Conservation (phyloP, 768 basidiomycete species). For the Pleurotus djamor region DNA sequence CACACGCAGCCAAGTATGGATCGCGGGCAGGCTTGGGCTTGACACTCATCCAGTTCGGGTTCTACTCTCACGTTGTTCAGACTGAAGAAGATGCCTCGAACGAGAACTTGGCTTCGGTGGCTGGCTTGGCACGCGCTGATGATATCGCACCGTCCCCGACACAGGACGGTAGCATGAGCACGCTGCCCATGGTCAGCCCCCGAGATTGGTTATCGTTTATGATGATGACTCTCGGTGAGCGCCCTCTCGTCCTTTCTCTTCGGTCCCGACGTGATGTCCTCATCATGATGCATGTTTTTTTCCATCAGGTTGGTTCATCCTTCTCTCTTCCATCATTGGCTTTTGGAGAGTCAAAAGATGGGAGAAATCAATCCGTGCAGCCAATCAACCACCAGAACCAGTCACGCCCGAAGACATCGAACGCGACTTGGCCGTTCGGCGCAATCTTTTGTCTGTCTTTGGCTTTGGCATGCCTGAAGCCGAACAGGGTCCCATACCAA, state of each 20-base stretch:
- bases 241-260: background rate
- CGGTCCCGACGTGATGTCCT: background rate
- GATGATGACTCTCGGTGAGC: slow-evolving; percentile 81
- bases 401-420: slow-evolving; percentile 45
- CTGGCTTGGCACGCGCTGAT: slow-evolving; percentile 11
- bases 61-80: slow-evolving; percentile 55
- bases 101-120: background rate
- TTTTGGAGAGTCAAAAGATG: slow-evolving; percentile 86
- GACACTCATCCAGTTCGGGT: slow-evolving; percentile 91
- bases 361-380: slow-evolving; percentile 66
- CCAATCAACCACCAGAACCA: slow-evolving; percentile 21
- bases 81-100: slow-evolving; percentile 19
- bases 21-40: slow-evolving; percentile 94
- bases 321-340: slow-evolving; percentile 79
- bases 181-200: slow-evolving; percentile 41
- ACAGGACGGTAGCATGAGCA: slow-evolving; percentile 21
- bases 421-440: slow-evolving; percentile 48
- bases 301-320: slow-evolving; percentile 79
- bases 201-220: slow-evolving; percentile 91
- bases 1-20: slow-evolving; percentile 92
- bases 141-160: slow-evolving; percentile 16
- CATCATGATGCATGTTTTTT: background rate
- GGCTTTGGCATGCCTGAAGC: slow-evolving; percentile 32
- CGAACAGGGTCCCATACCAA: slow-evolving; percentile 13
- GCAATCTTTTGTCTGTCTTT: slow-evolving; percentile 51